Percentiles rank a stretch among this genome's conserved stretches.
phyloP scores from a whole-genome alignment of 441 rosid species.

The Pelargonium australe region DNA sequence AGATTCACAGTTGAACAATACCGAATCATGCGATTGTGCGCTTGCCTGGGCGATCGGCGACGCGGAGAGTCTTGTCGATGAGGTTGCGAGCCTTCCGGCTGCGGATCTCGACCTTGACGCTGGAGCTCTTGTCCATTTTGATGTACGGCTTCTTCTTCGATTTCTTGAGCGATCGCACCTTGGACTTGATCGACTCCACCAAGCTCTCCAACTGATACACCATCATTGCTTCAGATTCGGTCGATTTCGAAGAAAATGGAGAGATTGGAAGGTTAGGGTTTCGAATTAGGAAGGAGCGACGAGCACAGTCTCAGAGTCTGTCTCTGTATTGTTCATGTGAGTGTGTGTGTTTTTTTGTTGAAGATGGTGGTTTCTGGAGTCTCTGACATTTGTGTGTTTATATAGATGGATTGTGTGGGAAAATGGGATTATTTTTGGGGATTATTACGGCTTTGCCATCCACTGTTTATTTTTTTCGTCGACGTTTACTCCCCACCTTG shows the following conservation, averaged over 20 bases:
- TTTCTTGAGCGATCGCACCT: constrained; percentile 53
- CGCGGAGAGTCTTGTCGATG: constrained; percentile 74
- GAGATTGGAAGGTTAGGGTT: background rate
- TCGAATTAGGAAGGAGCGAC: background rate
- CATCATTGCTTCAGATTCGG: background rate
- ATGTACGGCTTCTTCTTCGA: constrained; percentile 55
- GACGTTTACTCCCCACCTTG: no score
- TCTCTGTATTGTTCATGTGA: background rate
- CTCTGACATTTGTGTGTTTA: background rate
- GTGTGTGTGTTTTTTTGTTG: background rate
- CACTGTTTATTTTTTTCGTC: no score
- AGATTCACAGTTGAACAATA: no score
- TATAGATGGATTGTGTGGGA: background rate
- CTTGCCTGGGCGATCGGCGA: constrained; percentile 76
- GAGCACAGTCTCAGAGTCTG: background rate
- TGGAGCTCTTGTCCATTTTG: constrained; percentile 84
- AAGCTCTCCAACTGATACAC: constrained; percentile 49
- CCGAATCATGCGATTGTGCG: constrained; percentile 33
- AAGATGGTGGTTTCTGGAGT: no score
- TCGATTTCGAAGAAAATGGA: background rate
- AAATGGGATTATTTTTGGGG: background rate
- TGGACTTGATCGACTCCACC: constrained; percentile 84
- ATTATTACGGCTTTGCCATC: background rate
- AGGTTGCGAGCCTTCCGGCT: constrained; percentile 74
- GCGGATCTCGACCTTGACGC: constrained; percentile 89